Evolutionary conservation across 192 early-diverging fungal species (phyloP), one percentile per base, ranked within the genome.

Genomic region (Bifiguratus adelaidae): DNA sequence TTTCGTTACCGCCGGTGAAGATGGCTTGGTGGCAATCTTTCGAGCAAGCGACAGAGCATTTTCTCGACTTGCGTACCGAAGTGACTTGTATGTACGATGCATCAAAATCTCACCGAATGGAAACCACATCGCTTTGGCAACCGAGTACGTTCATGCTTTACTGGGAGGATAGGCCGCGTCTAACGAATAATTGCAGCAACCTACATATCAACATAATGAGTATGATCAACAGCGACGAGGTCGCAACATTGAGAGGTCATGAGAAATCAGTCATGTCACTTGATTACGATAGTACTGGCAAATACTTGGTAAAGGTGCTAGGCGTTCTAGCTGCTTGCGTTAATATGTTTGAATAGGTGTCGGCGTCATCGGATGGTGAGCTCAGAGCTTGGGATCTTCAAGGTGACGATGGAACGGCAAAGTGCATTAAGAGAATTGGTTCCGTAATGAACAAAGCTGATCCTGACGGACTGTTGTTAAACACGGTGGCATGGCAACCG

Each of bases 331-430:
- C 7, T 16, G 13, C n/a, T 7, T 30, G 22, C 16, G 21, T 18
- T 12, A 3, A 8, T 9, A 21, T 1, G 18, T n/a, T 18, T 5
- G 18, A 8, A 21, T 22, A 50, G 48, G 22, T 50, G 2, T 81
- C 82, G 2, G 57, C 67, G 1, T 68, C 68, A 13, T 73, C 73
- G 38, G 71, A 82, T 36, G 85, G 85, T 13, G 68, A 72, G 2
- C 59, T 83, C 18, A 58, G 68, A 27, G 55, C 85, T 7, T 88
- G 81, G 81, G 76, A 83, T 55, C 52, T 81, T 49, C 53, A 69
- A 12, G 44, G 48, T 6, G 30, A 34, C 9, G 66, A 69, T 1
- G 29, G 44, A 12, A 36, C 24, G 25, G 70, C 77, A 5, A 56
- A 49, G 25, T 69, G 61, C 29, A 46, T 69, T 7, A 60, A 73